Base-by-base conservation (phyloP, 2,329 filamentous ascomycete species). In the Xylaria sp. region DNA sequence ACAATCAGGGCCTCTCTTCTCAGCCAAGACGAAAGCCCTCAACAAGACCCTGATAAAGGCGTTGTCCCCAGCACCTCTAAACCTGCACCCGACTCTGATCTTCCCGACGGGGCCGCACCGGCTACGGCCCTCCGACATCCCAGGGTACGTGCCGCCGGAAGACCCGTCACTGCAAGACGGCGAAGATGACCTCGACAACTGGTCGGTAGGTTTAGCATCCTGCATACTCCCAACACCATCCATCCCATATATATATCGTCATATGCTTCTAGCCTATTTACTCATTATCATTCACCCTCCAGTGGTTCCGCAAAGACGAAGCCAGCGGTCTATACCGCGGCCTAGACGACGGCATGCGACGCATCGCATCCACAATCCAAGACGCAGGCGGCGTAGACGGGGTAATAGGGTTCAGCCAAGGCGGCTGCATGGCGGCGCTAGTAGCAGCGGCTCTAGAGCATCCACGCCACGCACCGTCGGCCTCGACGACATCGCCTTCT, bases 1-100 rank as follows among this genome's bases (percentile, higher is more conserved):
- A 8, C 95, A 98, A 84, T 97, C 93, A 32, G 94, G 94, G 4
- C 81, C 90, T 4, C 84, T 94, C 70, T 97, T 97, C 87, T 91
- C 89, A 78, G 88, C 91, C 79, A 97, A 97, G 83, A 97, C 93
- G 53, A 92, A 93, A 79, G 93, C 93, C 12, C 84, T 97, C 1
- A 89, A 94, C 74, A 97, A 97, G 80, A 84, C 90, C 62, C 86
- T 97, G 65, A 80, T 84, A 68, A 97, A 97, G 77, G 82, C 88
- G 32, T 91, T 97, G 70, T 86, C 88, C 9, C 68, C 72, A 4
- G 80, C 86, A 1, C 86, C 90, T 52, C 81, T 86, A 63, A 82
- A 83, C 72, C 78, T 87, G 74, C 84, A 78, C 62, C 85, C 83
- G 71, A 83, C 79, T 3, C 84, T 93, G 61, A 80, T 89, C 76